Conservation (phyloP, 305 asterid genomes). For the Fraxinus baroniana region DNA sequence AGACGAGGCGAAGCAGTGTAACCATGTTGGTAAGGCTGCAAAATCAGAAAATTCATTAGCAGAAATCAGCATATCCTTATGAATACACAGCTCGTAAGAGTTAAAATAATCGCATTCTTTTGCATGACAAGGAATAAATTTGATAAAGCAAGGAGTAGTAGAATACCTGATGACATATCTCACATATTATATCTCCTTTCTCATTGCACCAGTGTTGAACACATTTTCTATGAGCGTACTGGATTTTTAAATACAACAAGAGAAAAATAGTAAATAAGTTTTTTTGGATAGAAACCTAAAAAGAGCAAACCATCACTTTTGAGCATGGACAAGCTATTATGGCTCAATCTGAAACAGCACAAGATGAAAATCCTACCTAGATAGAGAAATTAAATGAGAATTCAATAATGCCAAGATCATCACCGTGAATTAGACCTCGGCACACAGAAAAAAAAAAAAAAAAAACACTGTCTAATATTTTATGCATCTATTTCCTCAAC, state of each 20-base stretch:
- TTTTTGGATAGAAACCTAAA: background rate
- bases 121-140: background rate
- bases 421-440: background rate
- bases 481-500: background rate
- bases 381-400: background rate
- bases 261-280: background rate
- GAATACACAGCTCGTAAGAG: background rate
- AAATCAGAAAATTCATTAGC: background rate
- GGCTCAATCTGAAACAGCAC: background rate
- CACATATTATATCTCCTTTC: slow-evolving; percentile 6
- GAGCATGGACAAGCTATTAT: background rate
- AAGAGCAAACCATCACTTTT: background rate
- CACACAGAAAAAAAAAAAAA: background rate
- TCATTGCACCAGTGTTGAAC: slow-evolving; percentile 8
- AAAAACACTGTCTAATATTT: background rate
- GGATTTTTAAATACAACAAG: background rate
- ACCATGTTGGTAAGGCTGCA: slow-evolving; percentile 51
- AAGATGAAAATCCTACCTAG: background rate
- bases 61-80: slow-evolving; percentile 4
- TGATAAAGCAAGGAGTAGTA: background rate
- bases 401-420: background rate
- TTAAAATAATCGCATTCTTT: background rate
- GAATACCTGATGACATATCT: slow-evolving; percentile 7
- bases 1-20: slow-evolving; percentile 49
- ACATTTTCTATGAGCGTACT: background rate